phyloP scores from a whole-genome alignment of 2,329 filamentous ascomycete genomes.

The Epichloe hybrida region DNA sequence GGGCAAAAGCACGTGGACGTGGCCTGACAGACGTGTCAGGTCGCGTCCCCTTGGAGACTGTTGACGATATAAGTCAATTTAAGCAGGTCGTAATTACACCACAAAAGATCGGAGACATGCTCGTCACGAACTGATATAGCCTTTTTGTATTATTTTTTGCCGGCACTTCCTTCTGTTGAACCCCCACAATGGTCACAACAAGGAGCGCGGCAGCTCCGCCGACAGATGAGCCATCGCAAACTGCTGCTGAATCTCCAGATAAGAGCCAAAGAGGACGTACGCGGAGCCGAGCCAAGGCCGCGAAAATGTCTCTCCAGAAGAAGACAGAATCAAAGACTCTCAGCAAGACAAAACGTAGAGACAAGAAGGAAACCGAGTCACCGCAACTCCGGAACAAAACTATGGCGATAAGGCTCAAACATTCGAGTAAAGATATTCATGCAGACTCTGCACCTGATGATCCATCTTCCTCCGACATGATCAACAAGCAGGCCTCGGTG shows the following conservation, averaged over 20 bases:
- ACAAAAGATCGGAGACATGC: too few relatives aligned
- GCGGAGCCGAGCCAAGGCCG: background rate
- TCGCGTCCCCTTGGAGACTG: too few relatives aligned
- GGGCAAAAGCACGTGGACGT: too few relatives aligned
- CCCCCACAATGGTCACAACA: constrained; percentile 1
- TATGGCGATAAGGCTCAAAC: background rate
- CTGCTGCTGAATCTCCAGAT: background rate
- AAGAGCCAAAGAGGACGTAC: background rate
- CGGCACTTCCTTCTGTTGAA: background rate
- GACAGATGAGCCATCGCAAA: background rate
- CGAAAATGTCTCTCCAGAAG: background rate
- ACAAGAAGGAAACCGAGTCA: too few relatives aligned
- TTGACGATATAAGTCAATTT: too few relatives aligned
- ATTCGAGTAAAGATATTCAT: background rate
- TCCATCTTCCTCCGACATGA: background rate
- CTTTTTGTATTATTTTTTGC: background rate
- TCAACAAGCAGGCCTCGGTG: background rate
- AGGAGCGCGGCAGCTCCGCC: background rate
- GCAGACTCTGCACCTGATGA: background rate
- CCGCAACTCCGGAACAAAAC: too few relatives aligned
- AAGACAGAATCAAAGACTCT: background rate
- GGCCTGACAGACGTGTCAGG: too few relatives aligned
- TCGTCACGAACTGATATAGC: too few relatives aligned
- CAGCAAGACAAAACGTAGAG: background rate
- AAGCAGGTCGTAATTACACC: too few relatives aligned